Base-by-base conservation (phyloP, 2,329 filamentous ascomycete genomes). In the Aspergillus pseudoviridinutans region DNA sequence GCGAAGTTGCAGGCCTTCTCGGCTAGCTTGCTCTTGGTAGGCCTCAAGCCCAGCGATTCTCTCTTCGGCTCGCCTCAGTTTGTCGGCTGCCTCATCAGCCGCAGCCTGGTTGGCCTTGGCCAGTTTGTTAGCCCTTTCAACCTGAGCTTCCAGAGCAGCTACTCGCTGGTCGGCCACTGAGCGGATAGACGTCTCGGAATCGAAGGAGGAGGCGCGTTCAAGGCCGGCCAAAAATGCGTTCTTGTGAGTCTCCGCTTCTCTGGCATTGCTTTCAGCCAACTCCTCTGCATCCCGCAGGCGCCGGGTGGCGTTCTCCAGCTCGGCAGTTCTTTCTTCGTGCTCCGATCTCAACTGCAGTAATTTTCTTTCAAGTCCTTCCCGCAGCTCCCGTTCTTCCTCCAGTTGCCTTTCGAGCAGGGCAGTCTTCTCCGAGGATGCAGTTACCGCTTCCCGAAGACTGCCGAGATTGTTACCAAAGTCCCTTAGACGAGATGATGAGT, bases 21-120 rank as follows among this genome's bases (percentile, higher is more conserved):
- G 86, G 74, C 92, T 97, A 3, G 92, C 89, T 75, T 99, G 94
- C 71, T 99, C 94, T 76, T 99, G 94, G 73, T 97, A 97, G 28
- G 92, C 91, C 74, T 99, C 94, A 3, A 99, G 83, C 6, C 94
- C 94, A 4, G 94, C 95, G 72, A 99, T 97, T 46, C 94, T 87
- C 78, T 97, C 95, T 76, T 99, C 95, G 3, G 94, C 94, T 58
- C 89, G 89, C 54, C 94, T 89, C 54, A 99, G 81, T 71, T 92
- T 95, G 69, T 97, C 92, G 0, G 91, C 89, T 3, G 92, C 92
- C 27, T 82, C 78, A 72, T 99, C 91, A 1, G 92, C 93, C 58
- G 95, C 92, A 59, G 88, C 83, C 72, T 97, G 92, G 66, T 96
- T 96, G 68, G 91, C 91, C 73, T 89, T 90, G 28, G 92, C 91